A percentile compares a stretch with the other conserved stretches of the same genome.
These are phyloP conservation scores for Penicillium sp. DNA, from an alignment of 2,329 filamentous ascomycete genomes.

Conservation along the genomic window DNA sequence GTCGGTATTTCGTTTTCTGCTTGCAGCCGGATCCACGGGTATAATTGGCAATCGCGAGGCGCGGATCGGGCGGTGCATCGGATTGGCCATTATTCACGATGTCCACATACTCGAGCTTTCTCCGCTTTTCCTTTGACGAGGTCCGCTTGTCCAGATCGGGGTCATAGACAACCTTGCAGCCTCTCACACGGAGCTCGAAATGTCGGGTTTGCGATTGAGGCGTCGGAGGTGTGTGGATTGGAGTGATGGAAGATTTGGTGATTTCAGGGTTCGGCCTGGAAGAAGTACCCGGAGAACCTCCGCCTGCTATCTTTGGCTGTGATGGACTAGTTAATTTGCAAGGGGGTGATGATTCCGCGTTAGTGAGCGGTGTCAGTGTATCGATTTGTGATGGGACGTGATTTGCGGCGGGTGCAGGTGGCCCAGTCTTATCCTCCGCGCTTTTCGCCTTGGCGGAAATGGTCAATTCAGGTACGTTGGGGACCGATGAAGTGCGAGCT, in stretches of 20 bases:
- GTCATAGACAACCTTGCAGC: constrained; percentile 60
- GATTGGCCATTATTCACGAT: constrained; percentile 54
- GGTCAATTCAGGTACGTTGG: constrained; percentile 68
- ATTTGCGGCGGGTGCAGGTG: constrained; percentile 53
- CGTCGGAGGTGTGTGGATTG: constrained; percentile 44
- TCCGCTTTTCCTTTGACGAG: constrained; percentile 53
- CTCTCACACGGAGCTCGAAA: constrained; percentile 51
- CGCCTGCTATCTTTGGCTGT: constrained; percentile 39
- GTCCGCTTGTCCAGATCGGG: constrained; percentile 60
- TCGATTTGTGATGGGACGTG: constrained; percentile 52
- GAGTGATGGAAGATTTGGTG: constrained; percentile 35
- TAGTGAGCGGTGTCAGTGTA: constrained; percentile 64
- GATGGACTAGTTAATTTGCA: constrained; percentile 56
- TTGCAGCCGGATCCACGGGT: constrained; percentile 61
- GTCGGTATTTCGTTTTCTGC: constrained; percentile 67
- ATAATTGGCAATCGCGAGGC: constrained; percentile 66
- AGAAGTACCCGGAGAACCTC: constrained; percentile 26
- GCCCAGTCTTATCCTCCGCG: constrained; percentile 66
- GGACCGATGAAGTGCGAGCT: constrained; percentile 16
- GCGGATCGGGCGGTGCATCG: constrained; percentile 74
- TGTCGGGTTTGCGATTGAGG: constrained; percentile 50
- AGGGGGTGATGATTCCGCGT: constrained; percentile 62
- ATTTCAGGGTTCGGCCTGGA: constrained; percentile 26
- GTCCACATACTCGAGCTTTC: constrained; percentile 52
- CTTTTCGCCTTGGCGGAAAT: constrained; percentile 66